phyloP scores from a whole-genome alignment of 1,284 basidiomycete genomes.

The Pascua guehoae region DNA sequence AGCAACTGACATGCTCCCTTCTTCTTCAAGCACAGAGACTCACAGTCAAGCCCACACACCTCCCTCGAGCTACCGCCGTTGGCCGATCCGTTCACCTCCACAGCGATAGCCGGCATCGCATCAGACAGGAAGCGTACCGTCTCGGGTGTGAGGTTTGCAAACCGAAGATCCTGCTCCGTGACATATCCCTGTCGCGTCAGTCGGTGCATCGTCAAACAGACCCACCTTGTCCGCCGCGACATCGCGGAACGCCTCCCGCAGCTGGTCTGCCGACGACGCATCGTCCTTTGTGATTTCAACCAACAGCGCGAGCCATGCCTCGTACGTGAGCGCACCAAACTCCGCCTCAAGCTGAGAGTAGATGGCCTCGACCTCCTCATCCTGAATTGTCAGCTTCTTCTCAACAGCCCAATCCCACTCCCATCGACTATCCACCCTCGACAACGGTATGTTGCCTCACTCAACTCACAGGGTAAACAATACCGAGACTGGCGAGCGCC shows the following conservation, averaged over 20 bases:
- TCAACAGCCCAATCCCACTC: neutral
- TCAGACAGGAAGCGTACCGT: slow-evolving; percentile 75
- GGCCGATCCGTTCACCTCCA: slow-evolving; percentile 11
- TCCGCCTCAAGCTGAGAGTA: slow-evolving; percentile 73
- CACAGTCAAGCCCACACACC: slow-evolving; percentile 38
- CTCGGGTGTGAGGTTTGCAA: slow-evolving; percentile 74
- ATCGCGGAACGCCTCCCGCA: slow-evolving; percentile 88
- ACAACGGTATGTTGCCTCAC: too few species aligned
- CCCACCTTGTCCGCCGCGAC: slow-evolving; percentile 75
- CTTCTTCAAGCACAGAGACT: slow-evolving; percentile 17
- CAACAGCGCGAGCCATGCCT: slow-evolving; percentile 91
- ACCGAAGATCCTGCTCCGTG: slow-evolving; percentile 84
- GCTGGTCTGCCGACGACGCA: slow-evolving; percentile 85
- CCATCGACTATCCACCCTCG: slow-evolving; percentile 49
- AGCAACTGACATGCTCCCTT: neutral
- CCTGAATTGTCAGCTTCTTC: slow-evolving; percentile 50
- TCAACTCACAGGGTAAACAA: slow-evolving; percentile 65
- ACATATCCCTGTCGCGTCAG: slow-evolving; percentile 56
- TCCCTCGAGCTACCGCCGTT: neutral
- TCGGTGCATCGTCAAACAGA: too few species aligned
- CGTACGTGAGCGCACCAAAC: slow-evolving; percentile 86
- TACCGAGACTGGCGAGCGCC: slow-evolving; percentile 88
- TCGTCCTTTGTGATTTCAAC: slow-evolving; percentile 90
- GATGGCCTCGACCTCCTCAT: slow-evolving; percentile 81
- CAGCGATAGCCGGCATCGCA: slow-evolving; percentile 30